Evolutionary conservation across 164 flowering plant genomes (phyloP).

Genomic region (Umbellularia californica): DNA sequence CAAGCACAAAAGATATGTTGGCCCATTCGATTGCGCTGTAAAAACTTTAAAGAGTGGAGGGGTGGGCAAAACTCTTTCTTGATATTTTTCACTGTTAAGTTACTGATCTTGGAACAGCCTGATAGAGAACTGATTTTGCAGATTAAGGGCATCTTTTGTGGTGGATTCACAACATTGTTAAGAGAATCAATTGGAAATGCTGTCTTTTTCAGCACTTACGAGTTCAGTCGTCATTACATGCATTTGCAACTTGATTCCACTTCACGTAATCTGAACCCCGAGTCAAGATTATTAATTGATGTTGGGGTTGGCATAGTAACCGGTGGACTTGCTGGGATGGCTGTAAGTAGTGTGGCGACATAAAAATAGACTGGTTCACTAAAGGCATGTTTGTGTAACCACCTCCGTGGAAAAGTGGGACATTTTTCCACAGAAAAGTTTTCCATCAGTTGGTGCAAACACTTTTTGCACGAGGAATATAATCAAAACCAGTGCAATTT

Average conservation of each 20-base stretch:
- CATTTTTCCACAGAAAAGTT: too few relatives aligned
- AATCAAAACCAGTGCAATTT: too few relatives aligned
- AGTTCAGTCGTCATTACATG: constrained; percentile 65
- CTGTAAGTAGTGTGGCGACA: constrained; percentile 42
- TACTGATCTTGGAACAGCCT: constrained; percentile 11
- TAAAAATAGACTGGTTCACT: too few relatives aligned
- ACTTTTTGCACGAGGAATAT: too few relatives aligned
- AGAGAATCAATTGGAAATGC: constrained; percentile 84
- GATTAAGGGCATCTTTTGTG: constrained; percentile 80
- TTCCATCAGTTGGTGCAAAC: too few relatives aligned
- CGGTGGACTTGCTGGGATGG: constrained; percentile 88
- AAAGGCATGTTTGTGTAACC: too few relatives aligned
- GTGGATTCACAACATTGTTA: constrained; percentile 64
- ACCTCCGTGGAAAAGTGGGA: too few relatives aligned
- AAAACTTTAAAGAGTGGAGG: constrained; percentile 70
- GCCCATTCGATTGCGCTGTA: constrained; percentile 79
- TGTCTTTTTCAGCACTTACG: constrained; percentile 70
- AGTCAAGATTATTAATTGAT: constrained; percentile 37
- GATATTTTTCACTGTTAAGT: not conserved
- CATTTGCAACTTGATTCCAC: constrained; percentile 44
- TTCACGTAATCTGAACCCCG: constrained; percentile 30
- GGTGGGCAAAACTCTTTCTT: constrained; percentile 42
- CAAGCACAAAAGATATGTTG: constrained; percentile 41
- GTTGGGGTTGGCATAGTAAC: constrained; percentile 72
- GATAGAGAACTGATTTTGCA: constrained; percentile 30